Evolutionary conservation across 441 rosid species (phyloP).

Genomic region (Gossypium aridum): DNA sequence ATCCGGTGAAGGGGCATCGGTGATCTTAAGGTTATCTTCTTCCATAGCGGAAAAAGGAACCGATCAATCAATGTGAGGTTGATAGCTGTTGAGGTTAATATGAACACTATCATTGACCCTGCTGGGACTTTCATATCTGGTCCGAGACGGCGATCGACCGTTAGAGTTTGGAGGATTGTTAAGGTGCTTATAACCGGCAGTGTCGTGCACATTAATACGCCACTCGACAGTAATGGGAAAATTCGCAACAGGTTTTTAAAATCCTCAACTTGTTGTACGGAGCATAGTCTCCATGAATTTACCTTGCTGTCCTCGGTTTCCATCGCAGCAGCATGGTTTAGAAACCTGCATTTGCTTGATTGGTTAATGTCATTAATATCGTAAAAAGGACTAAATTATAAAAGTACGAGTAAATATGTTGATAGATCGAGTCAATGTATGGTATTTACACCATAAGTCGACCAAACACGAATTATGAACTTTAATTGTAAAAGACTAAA

Average conservation of each 20-base stretch:
- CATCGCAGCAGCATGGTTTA: constrained; percentile 50
- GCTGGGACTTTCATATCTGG: constrained; percentile 40
- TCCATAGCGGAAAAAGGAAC: constrained; percentile 32
- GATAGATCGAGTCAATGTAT: no score
- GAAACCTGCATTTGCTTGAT: constrained; percentile 31
- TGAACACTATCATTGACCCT: constrained; percentile 40
- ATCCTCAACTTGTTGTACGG: constrained; percentile 58
- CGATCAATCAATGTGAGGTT: constrained; percentile 32
- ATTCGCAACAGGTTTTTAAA: constrained; percentile 41
- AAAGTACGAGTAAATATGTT: no score
- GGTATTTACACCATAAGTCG: no score
- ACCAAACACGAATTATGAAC: no score
- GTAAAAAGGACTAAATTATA: no score
- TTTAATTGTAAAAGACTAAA: no score
- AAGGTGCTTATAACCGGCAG: constrained; percentile 29
- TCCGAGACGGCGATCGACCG: constrained; percentile 35
- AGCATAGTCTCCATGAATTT: constrained; percentile 39
- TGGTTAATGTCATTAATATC: not conserved
- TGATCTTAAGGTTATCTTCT: constrained; percentile 20
- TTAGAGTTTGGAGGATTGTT: constrained; percentile 41
- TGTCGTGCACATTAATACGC: constrained; percentile 31
- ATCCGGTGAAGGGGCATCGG: constrained; percentile 42
- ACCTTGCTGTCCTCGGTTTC: constrained; percentile 20
- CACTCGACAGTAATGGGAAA: constrained; percentile 38
- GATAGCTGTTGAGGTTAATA: constrained; percentile 33